These are phyloP conservation scores for Lyophyllum atratum DNA, from an alignment of 768 basidiomycete species.

Conservation along the genomic window DNA sequence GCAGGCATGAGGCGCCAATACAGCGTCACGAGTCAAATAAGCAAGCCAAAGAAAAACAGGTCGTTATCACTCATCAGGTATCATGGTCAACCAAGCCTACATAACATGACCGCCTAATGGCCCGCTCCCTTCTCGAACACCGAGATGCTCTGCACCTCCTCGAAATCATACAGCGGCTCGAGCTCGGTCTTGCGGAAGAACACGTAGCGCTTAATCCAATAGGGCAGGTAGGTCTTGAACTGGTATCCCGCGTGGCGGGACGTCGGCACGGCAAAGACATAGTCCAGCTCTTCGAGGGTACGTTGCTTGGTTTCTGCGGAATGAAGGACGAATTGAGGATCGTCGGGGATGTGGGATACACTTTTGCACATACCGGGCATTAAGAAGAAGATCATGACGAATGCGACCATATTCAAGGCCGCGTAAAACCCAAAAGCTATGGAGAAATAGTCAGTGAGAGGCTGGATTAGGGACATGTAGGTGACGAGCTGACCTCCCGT, in stretches of 20 bases:
- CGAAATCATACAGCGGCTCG: constrained; percentile 52
- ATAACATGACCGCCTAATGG: constrained; percentile 30
- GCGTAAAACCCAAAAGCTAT: constrained; percentile 61
- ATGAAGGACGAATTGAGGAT: not conserved
- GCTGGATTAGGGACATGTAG: constrained; percentile 8
- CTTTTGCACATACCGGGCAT: constrained; percentile 43
- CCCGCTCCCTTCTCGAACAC: constrained; percentile 44
- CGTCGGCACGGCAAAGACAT: constrained; percentile 55
- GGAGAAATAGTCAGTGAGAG: not conserved
- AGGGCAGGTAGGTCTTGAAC: constrained; percentile 44
- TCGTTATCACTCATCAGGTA: too few species aligned
- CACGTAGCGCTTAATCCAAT: constrained; percentile 50
- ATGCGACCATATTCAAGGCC: constrained; percentile 48
- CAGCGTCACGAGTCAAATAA: too few species aligned
- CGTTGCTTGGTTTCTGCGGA: constrained; percentile 50
- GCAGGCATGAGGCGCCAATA: too few species aligned
- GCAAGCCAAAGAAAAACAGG: too few species aligned
- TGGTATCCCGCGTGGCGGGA: constrained; percentile 47
- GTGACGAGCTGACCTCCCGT: constrained; percentile 30
- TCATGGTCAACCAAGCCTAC: too few species aligned
- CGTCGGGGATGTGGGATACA: not conserved
- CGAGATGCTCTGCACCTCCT: constrained; percentile 46
- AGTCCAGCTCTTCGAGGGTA: constrained; percentile 52
- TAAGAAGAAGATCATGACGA: constrained; percentile 58
- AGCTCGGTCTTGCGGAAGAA: constrained; percentile 39